Evolutionary conservation across 306 rosid genomes (phyloP), one percentile per base, ranked within the genome.

Genomic region (Benincasa hispida): DNA sequence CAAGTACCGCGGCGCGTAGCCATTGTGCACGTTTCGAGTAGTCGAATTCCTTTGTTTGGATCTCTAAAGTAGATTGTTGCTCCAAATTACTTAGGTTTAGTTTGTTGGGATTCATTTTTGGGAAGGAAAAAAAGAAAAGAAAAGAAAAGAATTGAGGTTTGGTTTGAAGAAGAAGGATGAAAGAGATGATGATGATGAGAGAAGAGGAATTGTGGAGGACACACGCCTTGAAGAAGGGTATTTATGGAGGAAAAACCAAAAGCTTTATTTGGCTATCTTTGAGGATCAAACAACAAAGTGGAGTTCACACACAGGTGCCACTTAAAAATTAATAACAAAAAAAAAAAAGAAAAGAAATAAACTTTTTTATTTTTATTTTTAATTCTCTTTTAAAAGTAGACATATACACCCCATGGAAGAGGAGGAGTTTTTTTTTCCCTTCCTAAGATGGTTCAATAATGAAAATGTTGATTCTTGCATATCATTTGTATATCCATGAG

Each of bases 11-110:
- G 0, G 99, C 99, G 0, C 99, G 88, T 4, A 94, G 87, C 99
- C 99, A 94, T 48, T 94, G 99, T 6, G 99, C 89, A 25, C 99
- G 86, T 77, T 89, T 94, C 0, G 96, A 84, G 86, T 94, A 94
- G 82, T 94, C 96, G 65, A 94, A 82, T 10, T 83, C 88, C 35
- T 87, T 65, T 15, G 82, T 5, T 81, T 85, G 85, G 8, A 61
- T 72, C 48, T 89, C 91, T 8, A 84, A 72, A 8, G 79, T n/a
- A 17, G 81, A 24, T 82, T 84, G 96, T 60, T 74, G 87, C 80
- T 90, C 98, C 30, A 84, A 86, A 75, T 87, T 66, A 6, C 0
- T 87, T 37, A 74, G 68, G 72, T 8, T 78, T 2, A 72, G 10
- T 18, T 72, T 72, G 48, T 63, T 34, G 27, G 76, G 61, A 15